Evolutionary conservation across 352 stramenopile genomes (phyloP).

Genomic region (Phytophthora europaea): DNA sequence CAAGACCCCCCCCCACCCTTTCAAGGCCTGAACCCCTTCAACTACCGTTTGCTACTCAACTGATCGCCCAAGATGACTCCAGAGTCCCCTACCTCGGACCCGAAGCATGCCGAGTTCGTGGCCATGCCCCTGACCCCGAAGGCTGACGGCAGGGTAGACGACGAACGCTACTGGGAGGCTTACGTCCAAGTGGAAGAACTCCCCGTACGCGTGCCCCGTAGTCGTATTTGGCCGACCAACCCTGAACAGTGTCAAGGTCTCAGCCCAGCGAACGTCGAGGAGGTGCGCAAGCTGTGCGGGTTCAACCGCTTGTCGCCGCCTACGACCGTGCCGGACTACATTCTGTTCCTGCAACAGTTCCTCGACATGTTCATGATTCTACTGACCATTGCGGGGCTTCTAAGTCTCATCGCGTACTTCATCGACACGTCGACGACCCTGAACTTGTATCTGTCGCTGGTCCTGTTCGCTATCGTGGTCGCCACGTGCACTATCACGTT

Average conservation of each 20-base stretch:
- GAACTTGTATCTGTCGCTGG: constrained; percentile 54
- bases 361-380: constrained; percentile 61
- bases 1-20: constrained; percentile 12
- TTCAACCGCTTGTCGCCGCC: constrained; percentile 54
- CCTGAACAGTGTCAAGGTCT: constrained; percentile 47
- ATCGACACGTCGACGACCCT: constrained; percentile 48
- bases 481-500: constrained; percentile 54
- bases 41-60: background rate
- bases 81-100: constrained; percentile 5
- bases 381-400: constrained; percentile 38
- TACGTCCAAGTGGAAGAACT: constrained; percentile 48
- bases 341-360: constrained; percentile 59
- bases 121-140: constrained; percentile 28
- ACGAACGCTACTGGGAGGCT: constrained; percentile 50
- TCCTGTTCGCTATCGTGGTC: constrained; percentile 55
- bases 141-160: background rate
- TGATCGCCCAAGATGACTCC: background rate
- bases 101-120: constrained; percentile 20
- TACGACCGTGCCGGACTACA: constrained; percentile 40
- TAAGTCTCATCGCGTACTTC: constrained; percentile 51
- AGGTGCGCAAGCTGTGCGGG: constrained; percentile 32
- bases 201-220: constrained; percentile 22
- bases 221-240: constrained; percentile 34
- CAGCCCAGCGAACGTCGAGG: constrained; percentile 19
- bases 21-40: constrained; percentile 6